Evolutionary conservation across 179 eudicot genomes (phyloP), one percentile per base, ranked within the genome.

Genomic region (Spergularia azorica): DNA sequence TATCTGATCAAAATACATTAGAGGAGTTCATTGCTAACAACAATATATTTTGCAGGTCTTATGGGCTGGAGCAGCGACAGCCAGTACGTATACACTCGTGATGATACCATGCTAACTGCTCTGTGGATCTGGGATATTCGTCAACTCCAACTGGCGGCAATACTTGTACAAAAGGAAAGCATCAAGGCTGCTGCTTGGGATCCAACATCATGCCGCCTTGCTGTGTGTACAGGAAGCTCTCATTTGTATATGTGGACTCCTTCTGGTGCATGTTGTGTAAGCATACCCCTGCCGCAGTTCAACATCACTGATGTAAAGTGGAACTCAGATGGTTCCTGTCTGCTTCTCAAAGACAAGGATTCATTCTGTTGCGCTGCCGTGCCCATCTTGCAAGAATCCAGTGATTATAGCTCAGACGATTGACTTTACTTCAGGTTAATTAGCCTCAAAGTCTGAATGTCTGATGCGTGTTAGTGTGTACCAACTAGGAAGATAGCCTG

Each of bases 171-270:
- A 60, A 93, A 95, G 83, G 95, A 95, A 38, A 86, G 95, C n/a
- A 81, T 95, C 71, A 87, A 91, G 72, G 90, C 96, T 11, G 98
- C 93, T 64, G 89, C 85, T 6, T 95, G 98, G 98, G 96, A 95
- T 76, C 97, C 97, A 21, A 88, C 90, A 55, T 84, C 89, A 43
- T 70, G 89, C 20, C 97, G 97, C 16, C 93, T 95, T 18, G 89
- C 94, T 48, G 70, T 93, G 26, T 93, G 98, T 84, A 93, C 97
- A 0, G 97, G 98, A 72, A 91, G 91, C 79, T 79, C 89, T 52
- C 94, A 95, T 79, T 79, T 95, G 66, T 95, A 95, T 85, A 92
- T 95, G 91, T 95, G 98, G 98, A 91, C 97, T 2, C 97, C 97
- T 7, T 86, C 93, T 26, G 96, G 97, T 63, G 95, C 97, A 68